Evolutionary conservation across 805 yeast species (phyloP), one percentile per base, ranked within the genome.

Genomic region (Nakazawaea ernobii): DNA sequence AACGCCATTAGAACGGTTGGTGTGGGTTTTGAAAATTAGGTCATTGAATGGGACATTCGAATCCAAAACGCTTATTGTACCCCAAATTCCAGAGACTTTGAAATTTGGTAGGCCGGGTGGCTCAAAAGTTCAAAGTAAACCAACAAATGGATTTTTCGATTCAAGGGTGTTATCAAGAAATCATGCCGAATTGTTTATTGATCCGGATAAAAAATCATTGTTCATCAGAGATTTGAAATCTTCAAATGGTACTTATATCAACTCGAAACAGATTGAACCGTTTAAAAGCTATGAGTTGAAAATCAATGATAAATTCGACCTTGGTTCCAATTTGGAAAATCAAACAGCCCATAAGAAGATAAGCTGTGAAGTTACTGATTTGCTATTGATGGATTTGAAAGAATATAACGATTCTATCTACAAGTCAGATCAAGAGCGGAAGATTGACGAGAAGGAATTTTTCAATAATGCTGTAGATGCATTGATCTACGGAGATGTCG

Each of bases 171-270:
- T 94, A 40, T 84, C 95, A 15, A 72, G 99, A 54, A 94, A 87
- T 59, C 99, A 94, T 66, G 99, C 99, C 0, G 92, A 87, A 57
- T 68, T 94, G 52, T 87, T 79, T 69, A 79, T 90, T 33, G 94
- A 87, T 55, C 71, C 79, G 14, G 63, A 63, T 26, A 15, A 28
- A 13, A 33, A 42, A 4, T 66, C 69, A 50, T 73, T 95, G 17
- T 88, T 74, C 73, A 75, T 94, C 26, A 80, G 83, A 54, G 99
- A 94, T 67, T 75, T 90, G 59, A 89, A 90, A 49, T 85, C 95
- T 2, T 86, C 96, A 24, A 94, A 94, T 65, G 99, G 99, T 8
- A 92, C 99, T 0, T 95, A 85, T 62, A 79, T 94, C 42, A 94
- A 94, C 62, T 87, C 82, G 32, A 71, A 67, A 37, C 82, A 90